phyloP scores from a whole-genome alignment of 495 filamentous ascomycete genomes.

The Penicillium subrubescens region DNA sequence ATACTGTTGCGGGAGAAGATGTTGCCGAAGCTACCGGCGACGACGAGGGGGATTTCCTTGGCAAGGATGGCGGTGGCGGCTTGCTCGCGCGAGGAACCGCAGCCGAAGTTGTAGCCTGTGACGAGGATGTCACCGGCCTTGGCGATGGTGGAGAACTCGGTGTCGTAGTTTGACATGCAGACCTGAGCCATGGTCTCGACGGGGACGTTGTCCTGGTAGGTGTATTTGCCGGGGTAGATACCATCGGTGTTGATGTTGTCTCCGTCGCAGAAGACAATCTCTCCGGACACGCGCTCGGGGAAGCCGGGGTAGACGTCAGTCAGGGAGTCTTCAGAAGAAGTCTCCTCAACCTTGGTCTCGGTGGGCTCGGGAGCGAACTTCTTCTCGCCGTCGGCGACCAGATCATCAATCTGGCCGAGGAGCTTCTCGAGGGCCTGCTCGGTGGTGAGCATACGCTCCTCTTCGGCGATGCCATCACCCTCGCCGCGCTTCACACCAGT shows the following conservation, averaged over 20 bases:
- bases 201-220: slow-evolving; percentile 84
- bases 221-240: slow-evolving; percentile 91
- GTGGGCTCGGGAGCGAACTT: slow-evolving; percentile 32
- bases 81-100: slow-evolving; percentile 80
- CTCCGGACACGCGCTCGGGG: slow-evolving; percentile 52
- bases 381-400: slow-evolving; percentile 57
- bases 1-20: slow-evolving; percentile 89
- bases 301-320: slow-evolving; percentile 56
- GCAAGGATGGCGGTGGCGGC: slow-evolving; percentile 88
- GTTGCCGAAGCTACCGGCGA: slow-evolving; percentile 84
- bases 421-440: slow-evolving; percentile 71
- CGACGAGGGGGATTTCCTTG: slow-evolving; percentile 79
- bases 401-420: slow-evolving; percentile 63
- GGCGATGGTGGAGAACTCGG: slow-evolving; percentile 60
- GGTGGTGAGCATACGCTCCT: slow-evolving; percentile 62
- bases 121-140: slow-evolving; percentile 77
- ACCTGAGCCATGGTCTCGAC: slow-evolving; percentile 79
- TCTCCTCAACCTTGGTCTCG: slow-evolving; percentile 18
- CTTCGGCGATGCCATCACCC: slow-evolving; percentile 64
- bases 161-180: slow-evolving; percentile 93
- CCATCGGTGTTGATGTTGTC: slow-evolving; percentile 57
- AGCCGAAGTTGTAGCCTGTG: slow-evolving; percentile 88
- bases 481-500: slow-evolving; percentile 69
- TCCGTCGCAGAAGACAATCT: slow-evolving; percentile 56
- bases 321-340: slow-evolving; percentile 25